Evolutionary conservation across 2,329 filamentous ascomycete species (phyloP).

Genomic region (Alternaria incomplexa): DNA sequence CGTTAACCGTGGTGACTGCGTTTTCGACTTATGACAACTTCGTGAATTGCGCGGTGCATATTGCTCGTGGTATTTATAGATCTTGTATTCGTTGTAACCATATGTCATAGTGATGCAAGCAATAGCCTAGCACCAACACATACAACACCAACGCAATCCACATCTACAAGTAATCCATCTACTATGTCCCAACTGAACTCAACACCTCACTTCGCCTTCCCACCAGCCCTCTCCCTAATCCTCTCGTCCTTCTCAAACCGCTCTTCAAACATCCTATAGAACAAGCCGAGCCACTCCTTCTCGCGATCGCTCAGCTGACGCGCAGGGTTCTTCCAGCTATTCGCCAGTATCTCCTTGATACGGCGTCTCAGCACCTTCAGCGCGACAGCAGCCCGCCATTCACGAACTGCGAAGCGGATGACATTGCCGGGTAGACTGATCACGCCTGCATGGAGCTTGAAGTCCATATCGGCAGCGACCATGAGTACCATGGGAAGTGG

Average conservation of each 20-base stretch:
- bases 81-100: neutral
- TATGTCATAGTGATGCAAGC: neutral
- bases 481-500: slow-evolving; percentile 75
- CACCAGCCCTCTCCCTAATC: slow-evolving; percentile 34
- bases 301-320: slow-evolving; percentile 48
- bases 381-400: slow-evolving; percentile 92
- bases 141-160: neutral
- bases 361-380: slow-evolving; percentile 78
- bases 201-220: slow-evolving; percentile 32
- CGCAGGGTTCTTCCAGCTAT: slow-evolving; percentile 66
- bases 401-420: slow-evolving; percentile 78
- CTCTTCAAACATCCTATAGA: slow-evolving; percentile 38
- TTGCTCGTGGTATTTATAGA: neutral
- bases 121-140: neutral
- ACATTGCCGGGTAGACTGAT: slow-evolving; percentile 87
- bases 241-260: slow-evolving; percentile 42
- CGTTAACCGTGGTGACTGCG: neutral
- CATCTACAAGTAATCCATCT: neutral
- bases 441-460: slow-evolving; percentile 88
- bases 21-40: neutral
- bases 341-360: slow-evolving; percentile 75
- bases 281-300: slow-evolving; percentile 51
- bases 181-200: neutral
- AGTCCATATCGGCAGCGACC: slow-evolving; percentile 81
- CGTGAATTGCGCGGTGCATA: neutral